phyloP scores from a whole-genome alignment of 2,329 filamentous ascomycete genomes.

The Coniosporium tulheliwenetii region DNA sequence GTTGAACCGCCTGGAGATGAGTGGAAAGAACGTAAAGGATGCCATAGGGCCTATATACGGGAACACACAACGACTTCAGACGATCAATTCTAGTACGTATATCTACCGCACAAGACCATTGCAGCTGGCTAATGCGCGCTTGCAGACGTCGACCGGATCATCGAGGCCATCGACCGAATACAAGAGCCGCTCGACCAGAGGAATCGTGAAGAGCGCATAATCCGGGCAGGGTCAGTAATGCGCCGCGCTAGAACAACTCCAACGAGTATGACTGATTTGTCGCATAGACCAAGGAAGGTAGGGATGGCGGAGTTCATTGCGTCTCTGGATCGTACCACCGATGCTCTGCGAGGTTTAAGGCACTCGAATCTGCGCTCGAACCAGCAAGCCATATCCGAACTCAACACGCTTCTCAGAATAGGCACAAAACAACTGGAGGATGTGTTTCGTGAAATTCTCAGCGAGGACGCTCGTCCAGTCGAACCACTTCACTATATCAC shows the following conservation, averaged over 20 bases:
- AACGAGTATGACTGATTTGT: constrained; percentile 4
- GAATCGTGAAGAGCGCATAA: constrained; percentile 79
- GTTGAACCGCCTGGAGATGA: constrained; percentile 66
- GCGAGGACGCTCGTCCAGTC: constrained; percentile 62
- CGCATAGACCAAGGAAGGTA: constrained; percentile 53
- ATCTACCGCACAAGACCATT: background rate
- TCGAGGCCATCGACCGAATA: constrained; percentile 74
- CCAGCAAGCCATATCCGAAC: constrained; percentile 71
- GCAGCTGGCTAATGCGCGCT: constrained; percentile 1
- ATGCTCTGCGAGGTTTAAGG: constrained; percentile 70
- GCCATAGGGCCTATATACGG: constrained; percentile 85
- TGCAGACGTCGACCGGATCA: constrained; percentile 68
- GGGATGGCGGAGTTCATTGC: constrained; percentile 74
- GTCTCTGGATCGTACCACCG: constrained; percentile 77
- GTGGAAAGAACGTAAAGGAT: constrained; percentile 79
- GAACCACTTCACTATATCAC: constrained; percentile 89
- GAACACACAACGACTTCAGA: constrained; percentile 79
- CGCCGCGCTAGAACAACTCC: background rate
- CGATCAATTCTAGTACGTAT: constrained; percentile 62
- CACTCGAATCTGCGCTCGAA: constrained; percentile 85
- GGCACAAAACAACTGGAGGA: constrained; percentile 74
- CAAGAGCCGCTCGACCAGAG: constrained; percentile 87
- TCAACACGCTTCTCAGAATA: constrained; percentile 59
- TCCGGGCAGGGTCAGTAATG: constrained; percentile 53
- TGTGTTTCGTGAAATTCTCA: constrained; percentile 64